phyloP scores from a whole-genome alignment of 345 rosid species.

The Rhodamnia rubescens region DNA sequence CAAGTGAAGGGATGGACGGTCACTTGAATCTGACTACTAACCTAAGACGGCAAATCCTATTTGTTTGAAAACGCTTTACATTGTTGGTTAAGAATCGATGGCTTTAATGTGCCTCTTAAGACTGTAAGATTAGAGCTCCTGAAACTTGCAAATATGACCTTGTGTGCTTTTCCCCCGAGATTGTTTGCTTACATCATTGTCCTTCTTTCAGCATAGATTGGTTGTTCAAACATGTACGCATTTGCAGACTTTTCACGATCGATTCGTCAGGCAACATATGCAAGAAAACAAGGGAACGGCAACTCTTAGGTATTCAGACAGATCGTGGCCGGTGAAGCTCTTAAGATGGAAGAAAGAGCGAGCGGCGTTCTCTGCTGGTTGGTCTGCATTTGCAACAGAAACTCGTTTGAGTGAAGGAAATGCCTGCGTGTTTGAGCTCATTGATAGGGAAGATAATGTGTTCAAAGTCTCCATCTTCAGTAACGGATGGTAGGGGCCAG shows the following conservation, averaged over 20 bases:
- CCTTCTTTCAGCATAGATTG: background rate
- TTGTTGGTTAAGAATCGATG: background rate
- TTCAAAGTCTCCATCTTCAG: background rate
- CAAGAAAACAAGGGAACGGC: background rate
- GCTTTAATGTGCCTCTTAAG: background rate
- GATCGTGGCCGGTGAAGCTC: background rate
- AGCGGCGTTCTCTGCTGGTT: background rate
- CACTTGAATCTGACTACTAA: background rate
- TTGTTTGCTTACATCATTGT: too few relatives aligned
- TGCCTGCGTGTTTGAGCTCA: background rate
- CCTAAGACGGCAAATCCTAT: background rate
- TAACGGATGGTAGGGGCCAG: background rate
- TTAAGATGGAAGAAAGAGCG: background rate
- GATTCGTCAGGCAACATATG: background rate
- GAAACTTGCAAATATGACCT: background rate
- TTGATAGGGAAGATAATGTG: background rate
- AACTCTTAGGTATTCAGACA: background rate
- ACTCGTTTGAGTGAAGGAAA: background rate
- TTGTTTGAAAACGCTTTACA: background rate
- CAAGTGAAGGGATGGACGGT: background rate
- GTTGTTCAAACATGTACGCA: background rate
- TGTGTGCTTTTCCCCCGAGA: background rate
- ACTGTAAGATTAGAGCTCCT: rapidly evolving
- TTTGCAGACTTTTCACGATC: background rate
- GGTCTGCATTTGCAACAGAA: background rate